Evolutionary conservation across 2,329 filamentous ascomycete genomes (phyloP), one percentile per base, ranked within the genome.

Genomic region (Lecanicillium sp.): DNA sequence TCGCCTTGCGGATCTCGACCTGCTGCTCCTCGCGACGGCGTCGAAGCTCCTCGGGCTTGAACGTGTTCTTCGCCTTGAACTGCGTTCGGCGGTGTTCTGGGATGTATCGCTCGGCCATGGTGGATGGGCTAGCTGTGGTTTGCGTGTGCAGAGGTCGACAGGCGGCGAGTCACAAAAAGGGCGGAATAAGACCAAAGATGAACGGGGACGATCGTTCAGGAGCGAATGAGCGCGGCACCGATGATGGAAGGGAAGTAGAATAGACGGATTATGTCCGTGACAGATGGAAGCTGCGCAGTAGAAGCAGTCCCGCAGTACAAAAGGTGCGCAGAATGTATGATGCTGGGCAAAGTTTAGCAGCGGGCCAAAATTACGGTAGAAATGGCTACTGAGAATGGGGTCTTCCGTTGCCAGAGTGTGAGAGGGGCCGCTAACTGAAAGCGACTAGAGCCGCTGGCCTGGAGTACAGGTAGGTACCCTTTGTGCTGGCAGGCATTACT

Each of bases 61-160:
- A 96, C 58, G 87, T 87, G 68, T 86, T 90, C 78, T 95, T 95
- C 40, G 92, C 92, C 83, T 98, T 98, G 82, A 95, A 98, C 72
- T 95, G 89, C 51, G 87, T 95, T 62, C 92, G 89, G 65, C 92
- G 88, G 75, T 98, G 92, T 73, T 98, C 92, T 64, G 92, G 92
- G 59, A 98, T 98, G 73, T 95, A 98, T 59, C 92, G 86, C 66
- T 98, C 92, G 65, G 92, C 85, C 92, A 98, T 98, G 70, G 55
- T 81, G 64, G 61, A 61, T 59, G 59, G 41, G 58, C 51, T 49
- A 11, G 11, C 43, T 49, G 36, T 49, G 49, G 42, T 45, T 45
- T 40, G 40, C 38, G 38, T 40, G 41, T 42, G 40, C 45, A 45
- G 38, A 40, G 22, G 36, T 35, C 40, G 46, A 42, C 43, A 40